Evolutionary conservation across 495 filamentous ascomycete species (phyloP), one percentile per base, ranked within the genome.

Genomic region (Penicillium desertorum): DNA sequence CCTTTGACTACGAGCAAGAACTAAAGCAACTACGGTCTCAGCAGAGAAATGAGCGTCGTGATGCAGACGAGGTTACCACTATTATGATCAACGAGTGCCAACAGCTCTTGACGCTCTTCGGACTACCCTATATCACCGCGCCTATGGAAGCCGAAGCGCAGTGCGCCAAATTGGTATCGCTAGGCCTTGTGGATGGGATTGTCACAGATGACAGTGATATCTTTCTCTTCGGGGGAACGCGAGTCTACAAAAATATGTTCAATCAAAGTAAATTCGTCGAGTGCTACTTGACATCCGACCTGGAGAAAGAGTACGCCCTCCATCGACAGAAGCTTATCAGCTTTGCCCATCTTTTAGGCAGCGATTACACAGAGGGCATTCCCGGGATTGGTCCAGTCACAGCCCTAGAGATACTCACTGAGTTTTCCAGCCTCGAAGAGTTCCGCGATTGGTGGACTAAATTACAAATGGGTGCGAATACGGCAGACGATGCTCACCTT

Each of bases 211-310:
- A 98, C 67, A 90, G 85, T 12, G 94, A 98, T 78, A 92, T 86
- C n/a, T 98, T 98, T 67, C 83, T 98, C 12, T 98, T 98, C 65
- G 94, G 94, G 41, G 94, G 94, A 30, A 98, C 91, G 0, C 81
- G 94, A 16, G 88, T 98, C 17, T 98, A 98, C 79, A 97, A 98
- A 60, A 97, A 98, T 76, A 95, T 98, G 91, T 98, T 98, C 81
- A 98, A 96, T 70, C 87, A 88, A 64, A 89, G 91, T 72, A 98
- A 98, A 63, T 95, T 87, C 63, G 94, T 98, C 42, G 95, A 98
- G 74, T 98, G 94, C 72, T 98, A 97, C 63, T 83, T 98, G 25
- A 74, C 86, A n/a, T 76, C 77, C 3, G 93, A 98, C 63, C 79
- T 98, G 2, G 91, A 96, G 65, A 88, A 90, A 60, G 94, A 98